Evolutionary conservation across 345 rosid genomes (phyloP).

Genomic region (rapeseed (Brassica napus)): Da-Ae NC_063442.1:39968001-39968500

Average conservation of each 20-base stretch:
- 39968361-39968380: not conserved
- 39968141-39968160: not conserved
- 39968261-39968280: not conserved
- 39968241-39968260: constrained; percentile 17
- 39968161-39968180: constrained; percentile 16
- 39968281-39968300: constrained; percentile 15
- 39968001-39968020: constrained; percentile 6
- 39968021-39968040: not conserved
- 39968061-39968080: not conserved
- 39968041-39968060: not conserved
- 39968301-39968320: constrained; percentile 25
- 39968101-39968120: not conserved
- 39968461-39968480: not conserved
- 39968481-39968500: not conserved
- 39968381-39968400: constrained; percentile 12
- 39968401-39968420: not conserved
- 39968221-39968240: constrained; percentile 12
- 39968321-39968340: constrained; percentile 15
- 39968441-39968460: not conserved
- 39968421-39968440: not conserved
- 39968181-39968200: constrained; percentile 33
- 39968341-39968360: not conserved
- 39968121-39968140: not conserved
- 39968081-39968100: not conserved
- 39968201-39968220: constrained; percentile 22